Evolutionary conservation across 2,329 filamentous ascomycete species (phyloP), one percentile per base, ranked within the genome.

Genomic region (Trichoderma arundinaceum): DNA sequence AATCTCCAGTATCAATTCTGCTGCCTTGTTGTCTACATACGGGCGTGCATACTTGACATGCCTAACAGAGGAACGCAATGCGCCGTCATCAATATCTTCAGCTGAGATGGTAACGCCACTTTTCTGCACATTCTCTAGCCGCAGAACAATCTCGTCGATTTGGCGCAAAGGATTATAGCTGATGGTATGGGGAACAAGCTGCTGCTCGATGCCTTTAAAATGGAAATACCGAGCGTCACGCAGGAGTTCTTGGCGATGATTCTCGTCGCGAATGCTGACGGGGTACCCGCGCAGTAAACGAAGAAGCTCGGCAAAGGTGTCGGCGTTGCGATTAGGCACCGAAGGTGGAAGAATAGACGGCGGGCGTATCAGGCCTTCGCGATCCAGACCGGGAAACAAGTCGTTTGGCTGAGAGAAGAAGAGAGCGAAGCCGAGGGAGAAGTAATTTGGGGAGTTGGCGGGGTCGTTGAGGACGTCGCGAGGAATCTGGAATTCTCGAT

Each of bases 391-490:
- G 0, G 94, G 94, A 71, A 97, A 97, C 6, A 93, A 85, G 72
- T 96, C 90, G 13, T 86, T 83, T 0, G 91, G 91, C 2, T 87
- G 88, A 15, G 89, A 89, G 80, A 97, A 96, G 83, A 96, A 96
- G 71, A 92, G 86, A 43, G 89, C 90, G 74, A 96, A 97, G 66
- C 94, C 94, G 3, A 97, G 85, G 0, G 92, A 90, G 82, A 98
- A 98, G 83, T 93, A 98, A 77, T 98, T 98, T 12, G 94, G 94
- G n/a, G 88, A 89, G 78, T 98, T 94, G 32, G 94, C 94, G 0
- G 93, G 92, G 41, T 87, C 86, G 35, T 86, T 90, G 77, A 98
- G 96, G 68, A 96, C 83, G 71, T 96, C 92, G 68, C 93, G 90
- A 1, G 94, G 91, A 69, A 98, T 94, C 75, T 93, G 90, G 78